phyloP scores from a whole-genome alignment of 208 protist genomes.

The Trypanosoma conorhini region DNA sequence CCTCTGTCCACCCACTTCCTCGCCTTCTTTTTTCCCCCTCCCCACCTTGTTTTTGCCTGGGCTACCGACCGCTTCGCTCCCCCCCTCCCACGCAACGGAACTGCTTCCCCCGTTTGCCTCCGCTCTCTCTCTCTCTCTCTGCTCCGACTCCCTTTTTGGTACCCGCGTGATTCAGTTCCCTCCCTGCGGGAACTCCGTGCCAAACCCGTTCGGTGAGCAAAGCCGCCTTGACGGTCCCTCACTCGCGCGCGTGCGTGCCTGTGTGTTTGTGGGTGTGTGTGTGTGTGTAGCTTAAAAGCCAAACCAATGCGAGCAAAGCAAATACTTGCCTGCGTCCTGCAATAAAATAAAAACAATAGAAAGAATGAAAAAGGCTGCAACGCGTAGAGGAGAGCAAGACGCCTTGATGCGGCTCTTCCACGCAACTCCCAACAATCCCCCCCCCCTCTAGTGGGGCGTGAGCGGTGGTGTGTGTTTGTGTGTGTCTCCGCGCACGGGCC shows the following conservation, averaged over 20 bases:
- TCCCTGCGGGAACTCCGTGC: not conserved
- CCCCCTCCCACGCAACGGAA: too few species aligned
- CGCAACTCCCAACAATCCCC: too few species aligned
- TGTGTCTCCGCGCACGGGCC: not conserved
- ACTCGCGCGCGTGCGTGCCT: too few species aligned
- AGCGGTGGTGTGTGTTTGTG: too few species aligned
- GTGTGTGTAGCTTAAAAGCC: constrained; percentile 22
- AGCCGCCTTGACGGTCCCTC: not conserved
- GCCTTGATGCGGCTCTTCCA: not conserved
- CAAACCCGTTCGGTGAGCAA: not conserved
- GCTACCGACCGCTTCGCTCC: not conserved
- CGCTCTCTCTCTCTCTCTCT: not conserved
- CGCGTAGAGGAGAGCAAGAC: not conserved
- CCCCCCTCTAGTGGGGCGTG: too few species aligned
- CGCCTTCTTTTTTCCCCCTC: constrained; percentile 5
- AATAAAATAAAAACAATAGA: constrained; percentile 16
- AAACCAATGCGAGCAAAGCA: constrained; percentile 1
- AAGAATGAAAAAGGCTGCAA: not conserved
- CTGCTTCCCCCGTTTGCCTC: too few species aligned
- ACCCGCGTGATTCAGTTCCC: not conserved
- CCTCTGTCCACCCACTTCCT: not conserved
- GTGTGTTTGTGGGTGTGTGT: not conserved
- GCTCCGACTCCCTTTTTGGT: not conserved
- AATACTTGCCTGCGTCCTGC: not conserved
- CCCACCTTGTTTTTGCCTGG: not conserved